Percentiles rank a stretch among this genome's conserved stretches.
Conservation (phyloP, 306 rosid species). For the Nissolia schottii region DNA sequence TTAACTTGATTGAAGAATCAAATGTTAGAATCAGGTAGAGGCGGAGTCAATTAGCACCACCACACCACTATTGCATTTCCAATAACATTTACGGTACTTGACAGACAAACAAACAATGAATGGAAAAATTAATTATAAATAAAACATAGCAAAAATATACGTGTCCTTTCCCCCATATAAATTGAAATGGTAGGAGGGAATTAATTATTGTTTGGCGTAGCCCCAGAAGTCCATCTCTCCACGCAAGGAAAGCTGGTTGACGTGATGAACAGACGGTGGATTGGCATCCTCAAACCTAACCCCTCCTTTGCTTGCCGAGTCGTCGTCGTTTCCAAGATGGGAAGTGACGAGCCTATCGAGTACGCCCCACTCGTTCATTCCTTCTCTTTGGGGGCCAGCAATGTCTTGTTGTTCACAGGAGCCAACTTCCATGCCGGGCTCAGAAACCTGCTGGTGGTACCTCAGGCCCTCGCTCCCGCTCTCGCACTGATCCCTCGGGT, state of each 20-base stretch:
- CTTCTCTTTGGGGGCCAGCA: conserved; percentile 24
- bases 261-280: conserved; percentile 39
- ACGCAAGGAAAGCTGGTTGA: conserved; percentile 62
- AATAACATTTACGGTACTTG: not conserved
- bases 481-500: conserved; percentile 63
- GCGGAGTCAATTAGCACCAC: not conserved
- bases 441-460: conserved; percentile 62
- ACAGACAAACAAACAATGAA: conserved; percentile 23
- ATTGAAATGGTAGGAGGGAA: not conserved
- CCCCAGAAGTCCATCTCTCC: conserved; percentile 95
- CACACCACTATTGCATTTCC: not conserved
- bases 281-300: conserved; percentile 50
- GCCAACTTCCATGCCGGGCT: conserved; percentile 44
- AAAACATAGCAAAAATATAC: conserved; percentile 3
- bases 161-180: not conserved
- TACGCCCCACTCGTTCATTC: conserved; percentile 70
- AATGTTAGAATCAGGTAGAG: not conserved
- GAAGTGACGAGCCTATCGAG: conserved; percentile 70
- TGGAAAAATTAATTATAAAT: not conserved
- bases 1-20: not conserved
- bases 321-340: conserved; percentile 63
- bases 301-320: conserved; percentile 48
- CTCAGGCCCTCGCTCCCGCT: conserved; percentile 57
- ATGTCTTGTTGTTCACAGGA: conserved; percentile 43
- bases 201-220: conserved; percentile 49